Percentiles rank a stretch among this genome's conserved stretches.
Conservation (phyloP, 345 rosid species). For the Trapa bicornis region DNA sequence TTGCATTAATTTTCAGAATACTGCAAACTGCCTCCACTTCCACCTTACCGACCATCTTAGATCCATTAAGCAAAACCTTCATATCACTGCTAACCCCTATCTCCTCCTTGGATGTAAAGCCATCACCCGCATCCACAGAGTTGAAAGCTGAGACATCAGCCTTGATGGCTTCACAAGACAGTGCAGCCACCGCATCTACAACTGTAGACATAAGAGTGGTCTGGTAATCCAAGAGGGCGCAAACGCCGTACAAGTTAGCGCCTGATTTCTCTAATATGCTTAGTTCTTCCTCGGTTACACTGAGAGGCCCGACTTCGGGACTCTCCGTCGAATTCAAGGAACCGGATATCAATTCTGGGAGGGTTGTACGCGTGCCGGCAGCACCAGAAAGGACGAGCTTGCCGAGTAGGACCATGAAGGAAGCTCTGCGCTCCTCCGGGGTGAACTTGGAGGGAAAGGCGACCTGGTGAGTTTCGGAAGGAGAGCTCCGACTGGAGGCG, state of each 20-base stretch:
- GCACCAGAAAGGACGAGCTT: constrained; percentile 35
- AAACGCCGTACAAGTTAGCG: constrained; percentile 30
- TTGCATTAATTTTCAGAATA: constrained; percentile 45
- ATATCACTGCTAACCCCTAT: constrained; percentile 59
- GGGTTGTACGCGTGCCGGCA: constrained; percentile 20
- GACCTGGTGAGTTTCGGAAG: constrained; percentile 1
- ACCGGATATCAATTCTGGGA: constrained; percentile 26
- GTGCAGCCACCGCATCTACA: constrained; percentile 49
- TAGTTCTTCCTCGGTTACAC: constrained; percentile 37
- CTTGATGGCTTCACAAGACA: constrained; percentile 61
- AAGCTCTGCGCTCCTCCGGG: constrained; percentile 35
- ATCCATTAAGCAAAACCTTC: constrained; percentile 61
- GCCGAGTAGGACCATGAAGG: constrained; percentile 38
- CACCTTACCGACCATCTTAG: constrained; percentile 39
- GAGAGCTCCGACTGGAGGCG: constrained; percentile 15
- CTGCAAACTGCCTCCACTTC: constrained; percentile 27
- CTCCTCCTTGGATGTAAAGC: constrained; percentile 48
- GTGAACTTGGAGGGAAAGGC: constrained; percentile 17
- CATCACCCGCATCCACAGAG: constrained; percentile 56
- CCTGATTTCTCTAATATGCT: constrained; percentile 22
- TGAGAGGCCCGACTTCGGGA: constrained; percentile 11
- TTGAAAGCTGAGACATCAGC: constrained; percentile 38
- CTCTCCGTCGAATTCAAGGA: constrained; percentile 15
- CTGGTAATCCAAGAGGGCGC: constrained; percentile 46
- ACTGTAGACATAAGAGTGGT: constrained; percentile 34